Base-by-base conservation (phyloP, 345 rosid species). In the Citrus cavaleriei region DNA sequence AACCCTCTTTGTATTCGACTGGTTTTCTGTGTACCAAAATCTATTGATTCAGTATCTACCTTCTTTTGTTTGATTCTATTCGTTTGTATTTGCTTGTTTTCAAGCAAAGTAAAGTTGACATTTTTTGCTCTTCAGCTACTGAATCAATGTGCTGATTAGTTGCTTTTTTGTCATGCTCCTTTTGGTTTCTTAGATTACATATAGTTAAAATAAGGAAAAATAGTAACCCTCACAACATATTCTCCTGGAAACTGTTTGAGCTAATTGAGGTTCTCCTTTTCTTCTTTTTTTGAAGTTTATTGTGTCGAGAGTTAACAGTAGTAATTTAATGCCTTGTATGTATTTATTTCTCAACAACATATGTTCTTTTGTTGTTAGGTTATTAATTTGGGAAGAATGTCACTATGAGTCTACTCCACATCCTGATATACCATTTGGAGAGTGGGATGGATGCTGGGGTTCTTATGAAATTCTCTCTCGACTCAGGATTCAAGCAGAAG, bases 381-480 rank as follows among this genome's bases (percentile, higher is more conserved):
- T 97, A 76, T 84, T 97, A 79, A 94, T 94, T 62, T 97, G 98
- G 99, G 99, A 97, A 84, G 98, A 92, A 82, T 92, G 92, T 76
- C 86, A 89, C 71, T 82, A 79, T 30, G 90, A 90, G 83, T 79
- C 90, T 3, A 42, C 69, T 34, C 81, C 79, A 55, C 58, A 75
- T 75, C 57, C 78, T 61, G 83, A 77, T 58, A 37, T 79, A 60
- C 75, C 88, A 25, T 81, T 81, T 30, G 89, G 85, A 78, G 90
- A 76, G 62, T 79, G 84, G 83, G 89, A 84, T 72, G 89, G 86
- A 77, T 68, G 69, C 79, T 76, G 80, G 75, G 86, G 75, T 61
- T 77, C 83, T 58, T 67, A 74, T 55, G 88, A 83, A 63, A 72
- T 74, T 70, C 51, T 34, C 66, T 78, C 84, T 42, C 83, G 80